Conservation (phyloP, 192 early-diverging fungal species). For the Spizellomyces sp. region DNA sequence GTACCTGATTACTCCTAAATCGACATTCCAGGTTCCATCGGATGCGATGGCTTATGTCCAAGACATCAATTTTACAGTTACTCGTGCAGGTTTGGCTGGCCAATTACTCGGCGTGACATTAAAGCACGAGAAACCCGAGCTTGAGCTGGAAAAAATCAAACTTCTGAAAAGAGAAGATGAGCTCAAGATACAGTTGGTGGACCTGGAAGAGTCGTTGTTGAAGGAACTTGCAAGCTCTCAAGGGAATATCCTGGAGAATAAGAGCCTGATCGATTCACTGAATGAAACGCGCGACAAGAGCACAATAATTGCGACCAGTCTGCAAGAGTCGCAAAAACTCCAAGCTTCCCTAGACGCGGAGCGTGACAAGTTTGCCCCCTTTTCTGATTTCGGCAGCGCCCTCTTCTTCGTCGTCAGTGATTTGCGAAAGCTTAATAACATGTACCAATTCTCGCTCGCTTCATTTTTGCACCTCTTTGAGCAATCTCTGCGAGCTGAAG, state of each 20-base stretch:
- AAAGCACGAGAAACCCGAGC: conserved; percentile 57
- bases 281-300: conserved; percentile 64
- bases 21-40: conserved; percentile 44
- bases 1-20: conserved; percentile 46
- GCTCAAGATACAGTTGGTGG: conserved; percentile 52
- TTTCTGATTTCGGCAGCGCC: conserved; percentile 50
- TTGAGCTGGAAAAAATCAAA: conserved; percentile 54
- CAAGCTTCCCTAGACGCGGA: conserved; percentile 56
- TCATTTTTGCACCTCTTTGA: conserved; percentile 54
- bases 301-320: conserved; percentile 43
- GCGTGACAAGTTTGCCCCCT: conserved; percentile 52
- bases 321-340: conserved; percentile 51
- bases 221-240: conserved; percentile 56
- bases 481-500: conserved; percentile 37
- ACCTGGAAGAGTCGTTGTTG: conserved; percentile 57
- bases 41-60: conserved; percentile 44
- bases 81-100: conserved; percentile 53
- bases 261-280: conserved; percentile 48
- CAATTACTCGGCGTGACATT: conserved; percentile 59
- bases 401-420: conserved; percentile 58
- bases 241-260: conserved; percentile 67
- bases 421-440: conserved; percentile 52
- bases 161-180: conserved; percentile 58
- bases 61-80: conserved; percentile 61
- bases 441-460: conserved; percentile 59